Base-by-base conservation (phyloP, 2,329 filamentous ascomycete species). In the Cladosporium sp. region DNA sequence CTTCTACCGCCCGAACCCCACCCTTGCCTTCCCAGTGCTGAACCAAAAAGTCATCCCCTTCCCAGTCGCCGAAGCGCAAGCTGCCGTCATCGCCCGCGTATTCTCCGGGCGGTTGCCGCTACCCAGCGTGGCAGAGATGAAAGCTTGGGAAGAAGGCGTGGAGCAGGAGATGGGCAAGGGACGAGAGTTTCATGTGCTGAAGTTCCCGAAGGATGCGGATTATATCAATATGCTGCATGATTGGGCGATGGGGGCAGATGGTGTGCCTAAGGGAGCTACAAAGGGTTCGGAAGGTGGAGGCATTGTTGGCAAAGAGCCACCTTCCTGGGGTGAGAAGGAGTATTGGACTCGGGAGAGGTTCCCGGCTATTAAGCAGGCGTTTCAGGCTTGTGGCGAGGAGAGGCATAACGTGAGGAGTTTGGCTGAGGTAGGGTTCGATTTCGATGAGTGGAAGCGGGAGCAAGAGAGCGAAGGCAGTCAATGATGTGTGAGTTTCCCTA, bases 1-100 rank as follows among this genome's bases (percentile, higher is more conserved):
- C 9, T 87, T 97, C 70, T 85, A 87, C 70, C 85, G 87, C 3
- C 77, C 83, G 1, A 83, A 90, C 60, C 91, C 92, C 1, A 94
- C 90, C 0, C 77, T 97, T 1, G 87, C 83, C 0, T 92, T 97
- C 68, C 80, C 89, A 0, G 84, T 83, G 0, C 77, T 97, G 37
- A 86, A 89, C 15, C 87, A 91, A 68, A 88, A 88, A 64, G 83
- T 94, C n/a, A 88, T 95, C n/a, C 93, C 93, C 0, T 96, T 96
- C 70, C 87, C 90, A 0, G 66, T 94, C 1, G 81, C 86, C 0
- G 91, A 97, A 74, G 85, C 83, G 5, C 92, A 97, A 72, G 85
- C 85, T 1, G 88, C 91, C 0, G 82, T 90, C 0, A 79, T 95
- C 45, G 84, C 91, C 2, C 83, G 90, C 1, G 81, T 92, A 0